These are phyloP conservation scores for Saccharomycopsis sp. DNA, from an alignment of 805 yeast species.

Conservation along the genomic window DNA sequence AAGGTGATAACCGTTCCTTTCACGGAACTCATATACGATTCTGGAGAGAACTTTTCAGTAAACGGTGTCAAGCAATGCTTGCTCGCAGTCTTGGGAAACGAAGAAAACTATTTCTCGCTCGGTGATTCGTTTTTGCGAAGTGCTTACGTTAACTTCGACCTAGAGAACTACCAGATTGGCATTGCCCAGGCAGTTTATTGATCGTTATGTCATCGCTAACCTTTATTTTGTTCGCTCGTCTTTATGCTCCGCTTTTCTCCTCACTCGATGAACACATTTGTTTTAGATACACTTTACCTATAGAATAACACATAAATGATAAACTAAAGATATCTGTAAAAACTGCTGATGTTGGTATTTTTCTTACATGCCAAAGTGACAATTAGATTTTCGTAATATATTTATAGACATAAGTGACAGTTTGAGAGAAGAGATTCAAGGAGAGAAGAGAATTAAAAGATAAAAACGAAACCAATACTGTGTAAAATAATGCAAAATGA, in stretches of 20 bases:
- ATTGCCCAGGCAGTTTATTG: constrained; percentile 37
- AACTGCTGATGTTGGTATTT: background rate
- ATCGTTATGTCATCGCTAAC: too few species aligned
- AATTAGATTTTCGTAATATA: background rate
- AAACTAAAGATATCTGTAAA: background rate
- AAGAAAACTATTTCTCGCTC: constrained; percentile 33
- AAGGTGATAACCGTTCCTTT: constrained; percentile 43
- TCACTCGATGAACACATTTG: background rate
- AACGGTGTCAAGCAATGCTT: constrained; percentile 32
- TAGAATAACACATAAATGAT: background rate
- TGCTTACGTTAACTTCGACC: constrained; percentile 49
- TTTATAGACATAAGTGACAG: background rate
- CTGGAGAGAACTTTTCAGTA: constrained; percentile 19
- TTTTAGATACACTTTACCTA: too few species aligned
- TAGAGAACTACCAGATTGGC: constrained; percentile 37
- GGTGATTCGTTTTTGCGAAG: constrained; percentile 50
- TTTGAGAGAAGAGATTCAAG: background rate
- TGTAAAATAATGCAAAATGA: background rate
- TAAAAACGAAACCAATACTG: background rate
- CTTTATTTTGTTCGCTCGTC: background rate
- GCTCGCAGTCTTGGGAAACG: constrained; percentile 34
- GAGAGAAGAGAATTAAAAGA: background rate
- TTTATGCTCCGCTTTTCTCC: background rate
- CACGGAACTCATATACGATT: constrained; percentile 26
- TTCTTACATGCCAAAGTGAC: background rate